Percentiles rank a stretch among this genome's conserved stretches.
These are phyloP conservation scores for Amanita molliuscula DNA, from an alignment of 768 basidiomycete species.

Conservation along the genomic window DNA sequence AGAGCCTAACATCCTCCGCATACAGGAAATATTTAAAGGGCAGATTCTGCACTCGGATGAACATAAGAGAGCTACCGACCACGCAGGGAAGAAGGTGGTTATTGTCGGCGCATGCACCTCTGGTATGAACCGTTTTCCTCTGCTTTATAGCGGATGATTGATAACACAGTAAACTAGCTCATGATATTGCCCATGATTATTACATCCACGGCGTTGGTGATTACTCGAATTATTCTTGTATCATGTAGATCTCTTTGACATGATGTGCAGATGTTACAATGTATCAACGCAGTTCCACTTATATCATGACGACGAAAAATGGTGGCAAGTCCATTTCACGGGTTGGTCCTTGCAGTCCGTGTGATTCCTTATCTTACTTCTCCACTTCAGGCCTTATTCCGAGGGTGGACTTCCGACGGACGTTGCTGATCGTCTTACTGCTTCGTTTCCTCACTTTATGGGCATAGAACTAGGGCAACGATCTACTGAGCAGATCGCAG, in stretches of 20 bases:
- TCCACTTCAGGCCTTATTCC: conserved; percentile 22
- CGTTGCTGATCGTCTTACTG: conserved; percentile 37
- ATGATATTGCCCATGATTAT: conserved; percentile 30
- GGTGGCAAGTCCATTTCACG: conserved; percentile 19
- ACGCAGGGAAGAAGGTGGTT: conserved; percentile 61
- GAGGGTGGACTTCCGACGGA: conserved; percentile 39
- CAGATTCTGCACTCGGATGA: conserved; percentile 39
- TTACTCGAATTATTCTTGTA: neutral
- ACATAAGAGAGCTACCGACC: conserved; percentile 41
- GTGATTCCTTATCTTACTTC: neutral
- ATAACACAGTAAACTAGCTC: conserved; percentile 15
- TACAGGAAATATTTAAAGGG: conserved; percentile 36
- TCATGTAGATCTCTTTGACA: neutral
- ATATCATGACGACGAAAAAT: too few species aligned
- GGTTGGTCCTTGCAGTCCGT: conserved; percentile 8
- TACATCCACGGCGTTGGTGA: too few species aligned
- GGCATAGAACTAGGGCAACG: conserved; percentile 13
- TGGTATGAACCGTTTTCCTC: conserved; percentile 19
- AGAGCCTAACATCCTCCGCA: neutral
- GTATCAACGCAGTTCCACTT: too few species aligned
- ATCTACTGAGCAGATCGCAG: conserved; percentile 15
- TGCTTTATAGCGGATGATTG: neutral
- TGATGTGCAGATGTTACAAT: neutral
- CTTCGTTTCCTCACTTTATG: conserved; percentile 32
- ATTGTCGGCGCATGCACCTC: conserved; percentile 58